Evolutionary conservation across 2,329 filamentous ascomycete genomes (phyloP).

Genomic region (Colletotrichum chlorophyti): DNA sequence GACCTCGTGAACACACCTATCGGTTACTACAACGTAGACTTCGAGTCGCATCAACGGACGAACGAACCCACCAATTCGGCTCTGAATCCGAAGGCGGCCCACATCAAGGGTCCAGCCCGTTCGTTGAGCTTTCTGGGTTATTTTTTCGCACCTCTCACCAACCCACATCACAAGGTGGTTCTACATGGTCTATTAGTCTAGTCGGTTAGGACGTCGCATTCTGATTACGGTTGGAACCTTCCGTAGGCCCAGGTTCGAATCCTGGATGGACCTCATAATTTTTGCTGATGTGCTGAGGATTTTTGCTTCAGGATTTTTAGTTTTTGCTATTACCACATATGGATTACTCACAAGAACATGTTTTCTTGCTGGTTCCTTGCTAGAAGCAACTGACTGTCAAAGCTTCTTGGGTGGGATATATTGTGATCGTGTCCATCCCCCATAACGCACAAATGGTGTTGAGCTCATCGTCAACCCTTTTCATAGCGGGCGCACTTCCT

Average conservation of each 20-base stretch:
- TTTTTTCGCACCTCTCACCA: fast-evolving
- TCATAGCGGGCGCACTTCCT: too few relatives aligned
- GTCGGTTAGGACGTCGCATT: constrained; percentile 30
- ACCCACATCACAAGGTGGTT: not conserved
- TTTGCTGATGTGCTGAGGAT: not conserved
- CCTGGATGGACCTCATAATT: constrained; percentile 26
- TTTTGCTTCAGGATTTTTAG: not conserved
- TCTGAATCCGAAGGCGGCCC: not conserved
- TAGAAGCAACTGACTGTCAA: too few relatives aligned
- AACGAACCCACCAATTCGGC: not conserved
- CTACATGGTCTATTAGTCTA: constrained; percentile 24
- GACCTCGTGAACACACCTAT: too few relatives aligned
- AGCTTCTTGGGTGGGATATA: too few relatives aligned
- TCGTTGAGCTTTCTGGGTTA: not conserved
- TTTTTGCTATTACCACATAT: too few relatives aligned
- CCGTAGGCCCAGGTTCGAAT: constrained; percentile 29
- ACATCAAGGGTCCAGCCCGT: not conserved
- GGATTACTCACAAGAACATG: not conserved
- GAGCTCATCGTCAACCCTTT: too few relatives aligned
- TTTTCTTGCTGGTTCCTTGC: too few relatives aligned
- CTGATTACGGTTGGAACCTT: constrained; percentile 13
- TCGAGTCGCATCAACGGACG: too few relatives aligned
- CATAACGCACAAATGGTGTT: too few relatives aligned
- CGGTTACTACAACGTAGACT: too few relatives aligned
- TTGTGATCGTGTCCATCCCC: too few relatives aligned